Percentiles rank a stretch among this genome's conserved stretches.
Conservation (phyloP, 768 basidiomycete species). For the Suillus americanus region DNA sequence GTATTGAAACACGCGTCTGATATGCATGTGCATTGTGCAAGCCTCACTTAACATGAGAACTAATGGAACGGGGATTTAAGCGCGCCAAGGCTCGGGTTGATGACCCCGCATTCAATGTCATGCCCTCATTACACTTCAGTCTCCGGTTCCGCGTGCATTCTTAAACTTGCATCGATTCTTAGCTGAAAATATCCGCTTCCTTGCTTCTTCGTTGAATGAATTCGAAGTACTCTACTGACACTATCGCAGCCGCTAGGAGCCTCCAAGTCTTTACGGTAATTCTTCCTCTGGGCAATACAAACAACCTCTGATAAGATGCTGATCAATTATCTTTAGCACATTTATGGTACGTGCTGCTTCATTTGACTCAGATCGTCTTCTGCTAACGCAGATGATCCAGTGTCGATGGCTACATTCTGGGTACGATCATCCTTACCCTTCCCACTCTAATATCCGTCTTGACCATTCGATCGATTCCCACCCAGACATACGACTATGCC, state of each 20-base stretch:
- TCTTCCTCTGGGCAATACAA: neutral
- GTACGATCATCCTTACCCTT: neutral
- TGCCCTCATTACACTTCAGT: neutral
- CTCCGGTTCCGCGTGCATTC: neutral
- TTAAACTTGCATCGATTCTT: neutral
- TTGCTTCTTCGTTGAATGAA: neutral
- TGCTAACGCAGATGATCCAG: neutral
- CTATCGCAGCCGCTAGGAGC: slow-evolving; percentile 2
- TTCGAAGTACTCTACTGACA: neutral
- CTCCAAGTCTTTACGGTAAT: slow-evolving; percentile 2
- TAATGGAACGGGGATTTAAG: neutral
- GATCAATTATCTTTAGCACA: neutral
- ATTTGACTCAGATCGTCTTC: neutral
- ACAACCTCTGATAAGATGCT: neutral
- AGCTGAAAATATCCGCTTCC: neutral
- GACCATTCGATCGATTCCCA: neutral
- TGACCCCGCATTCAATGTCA: neutral
- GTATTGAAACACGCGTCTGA: neutral
- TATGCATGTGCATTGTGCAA: neutral
- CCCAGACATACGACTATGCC: slow-evolving; percentile 6
- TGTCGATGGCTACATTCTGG: slow-evolving; percentile 10
- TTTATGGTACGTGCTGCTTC: neutral
- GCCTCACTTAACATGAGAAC: neutral
- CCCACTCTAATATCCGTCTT: neutral
- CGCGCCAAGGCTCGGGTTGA: neutral